Percentiles rank a stretch among this genome's conserved stretches.
Evolutionary conservation across 2,329 filamentous ascomycete species (phyloP).

Genomic region (Apiospora aurea): DNA sequence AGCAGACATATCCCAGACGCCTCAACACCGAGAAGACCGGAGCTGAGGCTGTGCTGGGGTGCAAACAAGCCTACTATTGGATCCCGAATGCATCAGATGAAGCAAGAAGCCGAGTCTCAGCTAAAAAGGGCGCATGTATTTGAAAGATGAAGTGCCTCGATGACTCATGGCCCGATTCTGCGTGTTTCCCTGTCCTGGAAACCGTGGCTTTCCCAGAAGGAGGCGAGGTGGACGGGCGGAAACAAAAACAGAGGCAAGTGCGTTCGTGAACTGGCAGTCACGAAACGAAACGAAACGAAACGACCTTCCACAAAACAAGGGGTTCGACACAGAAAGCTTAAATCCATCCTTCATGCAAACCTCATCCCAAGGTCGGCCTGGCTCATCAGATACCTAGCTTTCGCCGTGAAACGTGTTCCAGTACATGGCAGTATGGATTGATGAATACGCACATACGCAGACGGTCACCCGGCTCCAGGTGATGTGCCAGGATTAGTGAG

Average conservation of each 20-base stretch:
- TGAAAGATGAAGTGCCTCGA: not conserved
- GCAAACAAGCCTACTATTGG: not conserved
- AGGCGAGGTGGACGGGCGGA: not conserved
- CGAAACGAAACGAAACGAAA: not conserved
- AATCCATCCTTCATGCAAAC: not conserved
- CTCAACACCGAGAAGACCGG: not conserved
- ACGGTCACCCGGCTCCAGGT: too few relatives aligned
- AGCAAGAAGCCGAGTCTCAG: not conserved
- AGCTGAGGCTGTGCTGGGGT: not conserved
- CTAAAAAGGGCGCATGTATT: not conserved
- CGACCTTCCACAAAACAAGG: not conserved
- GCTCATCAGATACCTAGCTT: not conserved
- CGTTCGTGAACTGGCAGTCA: not conserved
- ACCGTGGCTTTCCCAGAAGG: not conserved
- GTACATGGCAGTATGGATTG: not conserved
- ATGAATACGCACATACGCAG: not conserved
- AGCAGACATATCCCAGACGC: not conserved
- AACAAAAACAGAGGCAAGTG: not conserved
- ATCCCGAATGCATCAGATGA: slow-evolving; percentile 9
- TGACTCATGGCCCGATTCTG: not conserved
- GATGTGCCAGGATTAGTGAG: not conserved
- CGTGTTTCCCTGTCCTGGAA: not conserved
- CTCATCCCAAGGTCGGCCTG: too few relatives aligned
- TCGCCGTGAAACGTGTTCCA: not conserved
- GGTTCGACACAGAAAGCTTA: not conserved